phyloP scores from a whole-genome alignment of 2,329 filamentous ascomycete species.

The Dothideomycetes sp. region DNA sequence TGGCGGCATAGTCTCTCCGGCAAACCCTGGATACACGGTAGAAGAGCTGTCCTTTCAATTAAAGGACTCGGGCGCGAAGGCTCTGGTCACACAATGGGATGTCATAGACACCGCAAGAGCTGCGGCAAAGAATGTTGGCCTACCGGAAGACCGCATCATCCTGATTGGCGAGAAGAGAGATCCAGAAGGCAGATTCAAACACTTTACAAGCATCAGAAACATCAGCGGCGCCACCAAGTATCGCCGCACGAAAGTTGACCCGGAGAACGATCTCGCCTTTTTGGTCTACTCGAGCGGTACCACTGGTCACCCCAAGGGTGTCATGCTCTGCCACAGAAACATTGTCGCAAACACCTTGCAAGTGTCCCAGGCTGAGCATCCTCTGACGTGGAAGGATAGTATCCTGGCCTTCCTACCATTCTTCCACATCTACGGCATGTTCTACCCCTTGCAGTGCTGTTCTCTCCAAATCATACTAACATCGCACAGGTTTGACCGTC shows the following conservation, averaged over 20 bases:
- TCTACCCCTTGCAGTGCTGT: not conserved
- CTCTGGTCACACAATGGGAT: constrained; percentile 60
- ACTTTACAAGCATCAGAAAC: constrained; percentile 62
- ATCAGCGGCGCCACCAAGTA: constrained; percentile 48
- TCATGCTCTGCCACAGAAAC: constrained; percentile 75
- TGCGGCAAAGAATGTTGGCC: constrained; percentile 59
- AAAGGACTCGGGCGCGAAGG: constrained; percentile 64
- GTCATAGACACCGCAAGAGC: constrained; percentile 53
- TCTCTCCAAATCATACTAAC: constrained; percentile 3
- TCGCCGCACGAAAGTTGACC: constrained; percentile 51
- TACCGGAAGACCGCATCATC: constrained; percentile 62
- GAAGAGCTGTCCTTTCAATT: constrained; percentile 80
- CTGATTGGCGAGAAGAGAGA: constrained; percentile 63
- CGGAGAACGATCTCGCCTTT: constrained; percentile 66
- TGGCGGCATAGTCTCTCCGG: constrained; percentile 70
- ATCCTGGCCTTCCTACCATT: constrained; percentile 75
- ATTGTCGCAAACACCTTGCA: constrained; percentile 59
- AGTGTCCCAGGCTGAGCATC: constrained; percentile 25
- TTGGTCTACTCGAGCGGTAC: constrained; percentile 85
- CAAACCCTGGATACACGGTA: constrained; percentile 76
- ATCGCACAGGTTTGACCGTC: constrained; percentile 50
- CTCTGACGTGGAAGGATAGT: constrained; percentile 52
- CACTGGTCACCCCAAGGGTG: constrained; percentile 83
- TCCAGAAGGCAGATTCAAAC: constrained; percentile 47
- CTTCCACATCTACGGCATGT: constrained; percentile 77